A percentile compares a stretch with the other conserved stretches of the same genome.
Conservation (phyloP, 768 basidiomycete species). For the Galerina sulciceps region DNA sequence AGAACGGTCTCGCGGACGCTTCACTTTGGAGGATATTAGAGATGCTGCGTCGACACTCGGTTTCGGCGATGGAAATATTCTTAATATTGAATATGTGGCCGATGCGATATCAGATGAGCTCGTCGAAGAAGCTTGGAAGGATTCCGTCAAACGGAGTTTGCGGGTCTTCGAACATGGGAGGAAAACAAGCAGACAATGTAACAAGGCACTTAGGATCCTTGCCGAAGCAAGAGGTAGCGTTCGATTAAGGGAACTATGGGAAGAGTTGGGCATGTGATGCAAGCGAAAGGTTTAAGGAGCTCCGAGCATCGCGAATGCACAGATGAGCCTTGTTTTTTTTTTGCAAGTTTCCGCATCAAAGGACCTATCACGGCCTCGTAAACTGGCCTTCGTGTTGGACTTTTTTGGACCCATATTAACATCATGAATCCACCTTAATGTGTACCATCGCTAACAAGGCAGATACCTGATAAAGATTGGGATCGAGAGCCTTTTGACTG, state of each 20-base stretch:
- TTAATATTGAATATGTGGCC: conserved; percentile 71
- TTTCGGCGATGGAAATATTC: conserved; percentile 62
- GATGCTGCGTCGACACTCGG: conserved; percentile 58
- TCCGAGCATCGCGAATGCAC: no score
- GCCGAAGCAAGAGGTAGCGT: conserved; percentile 65
- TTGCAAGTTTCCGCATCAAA: no score
- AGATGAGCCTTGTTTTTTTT: no score
- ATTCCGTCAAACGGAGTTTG: conserved; percentile 55
- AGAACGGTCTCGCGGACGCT: conserved; percentile 69
- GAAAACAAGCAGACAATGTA: conserved; percentile 54
- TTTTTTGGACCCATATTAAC: no score
- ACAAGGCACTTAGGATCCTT: conserved; percentile 72
- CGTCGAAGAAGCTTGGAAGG: conserved; percentile 72
- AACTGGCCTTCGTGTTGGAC: no score
- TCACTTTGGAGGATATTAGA: conserved; percentile 59
- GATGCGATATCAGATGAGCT: conserved; percentile 68
- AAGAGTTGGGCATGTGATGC: no score
- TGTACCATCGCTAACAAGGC: no score
- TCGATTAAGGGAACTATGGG: conserved; percentile 53
- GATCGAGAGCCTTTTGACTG: no score
- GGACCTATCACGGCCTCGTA: no score
- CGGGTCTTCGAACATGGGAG: conserved; percentile 54
- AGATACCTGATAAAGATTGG: no score
- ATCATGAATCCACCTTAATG: no score
- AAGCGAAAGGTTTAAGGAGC: no score